Evolutionary conservation across 2,329 filamentous ascomycete genomes (phyloP), one percentile per base, ranked within the genome.

Genomic region (Thelonectria olida): DNA sequence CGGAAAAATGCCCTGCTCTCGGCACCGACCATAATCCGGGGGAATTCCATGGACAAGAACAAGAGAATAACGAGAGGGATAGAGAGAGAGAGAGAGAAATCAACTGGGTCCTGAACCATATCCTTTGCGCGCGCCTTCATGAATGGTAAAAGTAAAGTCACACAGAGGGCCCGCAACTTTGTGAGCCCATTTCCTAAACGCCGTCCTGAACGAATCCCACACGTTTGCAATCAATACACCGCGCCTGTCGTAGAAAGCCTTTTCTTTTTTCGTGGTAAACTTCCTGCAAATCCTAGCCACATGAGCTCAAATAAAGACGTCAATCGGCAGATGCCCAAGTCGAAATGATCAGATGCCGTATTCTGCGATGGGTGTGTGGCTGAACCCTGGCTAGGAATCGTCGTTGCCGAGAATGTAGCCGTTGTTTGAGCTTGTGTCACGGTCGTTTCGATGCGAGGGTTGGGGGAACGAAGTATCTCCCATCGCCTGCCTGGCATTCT

Each of bases 151-250:
- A 64, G 63, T 62, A 70, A 66, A 56, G 60, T 64, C 67, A 69
- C 59, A 41, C 20, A 60, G 59, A 64, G 12, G 31, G 63, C 67
- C 66, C 58, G 63, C 66, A 72, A 61, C 65, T 69, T 67, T 67
- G 68, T 67, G 62, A 64, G 59, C 67, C 58, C 66, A 66, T 72
- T 72, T 64, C 69, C 62, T 66, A 48, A 71, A 71, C 69, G 69
- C 69, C 69, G 69, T 69, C 69, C 66, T 57, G 49, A 68, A 68
- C 64, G n/a, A 66, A 69, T 70, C 64, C 66, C 69, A 64, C 61
- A 67, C 39, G 61, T 69, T 63, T 69, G 59, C 70, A 68, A 64
- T 71, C 68, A 71, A 63, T 45, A 25, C 42, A 65, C n/a, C 67
- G 59, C 68, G 53, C 56, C 66, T 47, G 36, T 25, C 66, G 17